Evolutionary conservation across 257 asterid genomes (phyloP), one percentile per base, ranked within the genome.

Genomic region (Coffea eugenioides): DNA sequence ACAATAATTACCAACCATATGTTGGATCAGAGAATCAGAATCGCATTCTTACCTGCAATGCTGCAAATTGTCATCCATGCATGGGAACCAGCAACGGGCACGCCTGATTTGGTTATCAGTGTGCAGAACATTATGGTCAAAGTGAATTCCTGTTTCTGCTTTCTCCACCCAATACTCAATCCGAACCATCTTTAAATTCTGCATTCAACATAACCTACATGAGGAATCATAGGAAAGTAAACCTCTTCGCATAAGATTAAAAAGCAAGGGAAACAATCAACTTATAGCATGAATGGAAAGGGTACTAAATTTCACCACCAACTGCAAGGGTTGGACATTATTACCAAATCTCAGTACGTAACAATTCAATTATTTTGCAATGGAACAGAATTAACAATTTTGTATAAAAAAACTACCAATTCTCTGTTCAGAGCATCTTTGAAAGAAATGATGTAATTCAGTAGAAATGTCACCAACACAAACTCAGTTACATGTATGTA

Each of bases 81-180:
- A 96, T 74, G 99, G 99, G 85, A 96, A 96, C 98, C 98, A 96
- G 84, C 98, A 96, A 71, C 99, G 89, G n/a, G 99, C 97, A 56
- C 98, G 98, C 90, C 98, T 87, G 83, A 94, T 89, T 88, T 96
- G 99, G 87, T 90, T 92, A 85, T 96, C 90, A 34, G 98, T 94
- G 81, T 94, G 97, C 81, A 96, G 83, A 87, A 96, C 97, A 75
- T 88, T 84, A 56, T 86, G 89, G 78, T 89, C 83, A 85, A 92
- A 91, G 86, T 96, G 99, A 80, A 96, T 88, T 79, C 99, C 99
- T 8, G 99, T 94, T 81, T 92, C 99, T 77, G 97, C 95, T 87
- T 94, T 96, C 91, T 96, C 99, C 72, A 92, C 98, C 98, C 98
- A 96, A 85, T 96, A 96, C 65, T 94, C 98, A 69, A 96, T 92